Evolutionary conservation across 306 rosid genomes (phyloP), one percentile per base, ranked within the genome.

Genomic region (Prunus mira): DNA sequence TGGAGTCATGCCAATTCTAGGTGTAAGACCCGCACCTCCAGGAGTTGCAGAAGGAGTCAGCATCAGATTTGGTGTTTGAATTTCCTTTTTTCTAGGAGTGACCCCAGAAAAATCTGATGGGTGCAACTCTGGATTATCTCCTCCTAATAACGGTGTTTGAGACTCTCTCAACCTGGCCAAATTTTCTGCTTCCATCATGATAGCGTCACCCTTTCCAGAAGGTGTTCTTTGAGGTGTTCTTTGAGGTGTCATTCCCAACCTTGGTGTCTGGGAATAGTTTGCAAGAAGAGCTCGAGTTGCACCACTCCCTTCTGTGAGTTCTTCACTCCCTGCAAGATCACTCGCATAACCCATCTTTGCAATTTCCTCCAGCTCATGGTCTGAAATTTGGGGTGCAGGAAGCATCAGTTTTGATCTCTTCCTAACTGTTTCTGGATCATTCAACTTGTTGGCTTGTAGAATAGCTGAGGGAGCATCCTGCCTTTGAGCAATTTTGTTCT

Each of bases 51-150:
- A 87, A 78, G 98, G 98, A 51, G 98, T 93, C 79, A 91, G 76
- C 89, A 93, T 87, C 2, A 90, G 89, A 75, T 93, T 89, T 75
- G 97, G 98, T 17, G 96, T 93, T 75, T 84, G 96, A 68, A 88
- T 86, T 80, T 91, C 98, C 76, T 71, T 88, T 84, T 76, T 91
- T 82, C 88, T 93, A 54, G 98, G 98, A 82, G 98, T 93, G 76
- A 93, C 98, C 58, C 98, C 98, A 55, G 97, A 93, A 84, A 93
- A 93, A 79, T 93, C 97, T 18, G 98, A 91, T 73, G 97, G 98
- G 79, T 93, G 96, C 82, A 93, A 84, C 81, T 93, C 97, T 5
- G 97, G 98, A 77, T 93, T 93, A 19, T 91, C 93, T 82, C 98
- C 98, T 82, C 98, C 98, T 68, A 93, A 83, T 65, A 93, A 82